Percentiles rank a stretch among this genome's conserved stretches.
phyloP scores from a whole-genome alignment of 2,329 filamentous ascomycete species.

The Aureobasidium sp. region DNA sequence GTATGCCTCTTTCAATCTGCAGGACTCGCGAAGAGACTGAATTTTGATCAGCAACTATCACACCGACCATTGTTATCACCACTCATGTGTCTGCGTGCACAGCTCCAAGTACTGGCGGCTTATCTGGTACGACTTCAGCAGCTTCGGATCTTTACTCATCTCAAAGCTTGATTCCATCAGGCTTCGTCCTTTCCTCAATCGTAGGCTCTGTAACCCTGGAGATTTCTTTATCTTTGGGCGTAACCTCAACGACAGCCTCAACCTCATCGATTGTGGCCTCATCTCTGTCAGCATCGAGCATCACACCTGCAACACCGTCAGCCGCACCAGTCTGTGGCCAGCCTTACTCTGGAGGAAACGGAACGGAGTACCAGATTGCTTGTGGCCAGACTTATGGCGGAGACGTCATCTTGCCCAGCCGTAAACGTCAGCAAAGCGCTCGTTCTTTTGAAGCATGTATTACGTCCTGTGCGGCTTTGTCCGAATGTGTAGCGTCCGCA shows the following conservation, averaged over 20 bases:
- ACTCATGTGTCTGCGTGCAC: slow-evolving; percentile 9
- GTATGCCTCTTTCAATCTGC: neutral
- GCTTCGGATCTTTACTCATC: neutral
- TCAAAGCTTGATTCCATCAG: neutral
- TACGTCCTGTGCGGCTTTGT: neutral
- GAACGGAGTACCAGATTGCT: slow-evolving; percentile 1
- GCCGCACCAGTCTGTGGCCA: slow-evolving; percentile 10
- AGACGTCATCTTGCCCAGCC: neutral
- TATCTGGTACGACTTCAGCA: neutral
- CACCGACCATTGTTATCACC: slow-evolving; percentile 4
- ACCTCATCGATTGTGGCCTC: neutral
- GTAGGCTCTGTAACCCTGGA: neutral
- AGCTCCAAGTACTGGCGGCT: neutral
- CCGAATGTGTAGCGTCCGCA: slow-evolving; percentile 1
- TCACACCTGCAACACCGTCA: neutral
- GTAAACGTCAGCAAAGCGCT: neutral
- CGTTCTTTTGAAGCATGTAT: slow-evolving; percentile 10
- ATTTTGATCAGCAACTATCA: neutral
- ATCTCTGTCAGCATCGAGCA: neutral
- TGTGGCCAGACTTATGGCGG: slow-evolving; percentile 14
- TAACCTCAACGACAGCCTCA: neutral
- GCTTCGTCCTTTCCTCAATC: slow-evolving; percentile 5
- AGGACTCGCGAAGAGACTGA: neutral
- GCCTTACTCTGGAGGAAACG: neutral
- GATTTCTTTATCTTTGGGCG: neutral